These are phyloP conservation scores for Tremella mesenterica DNA, from an alignment of 768 basidiomycete species.

Conservation along the genomic window DNA sequence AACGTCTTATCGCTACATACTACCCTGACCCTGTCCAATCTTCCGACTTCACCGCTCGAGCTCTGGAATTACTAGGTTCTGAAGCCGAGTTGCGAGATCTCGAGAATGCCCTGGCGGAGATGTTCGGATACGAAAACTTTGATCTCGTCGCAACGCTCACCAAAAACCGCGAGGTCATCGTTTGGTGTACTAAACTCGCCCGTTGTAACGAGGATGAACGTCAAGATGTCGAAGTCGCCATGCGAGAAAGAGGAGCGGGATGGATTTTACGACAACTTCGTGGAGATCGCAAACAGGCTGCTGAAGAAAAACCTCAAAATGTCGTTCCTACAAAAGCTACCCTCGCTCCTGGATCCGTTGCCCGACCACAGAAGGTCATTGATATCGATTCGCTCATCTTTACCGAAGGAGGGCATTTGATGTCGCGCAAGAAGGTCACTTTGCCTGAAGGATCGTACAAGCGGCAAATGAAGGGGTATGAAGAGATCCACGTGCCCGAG, in stretches of 20 bases:
- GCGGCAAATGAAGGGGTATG: conserved; percentile 88
- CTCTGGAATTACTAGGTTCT: conserved; percentile 74
- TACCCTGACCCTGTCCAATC: conserved; percentile 93
- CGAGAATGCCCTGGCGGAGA: conserved; percentile 92
- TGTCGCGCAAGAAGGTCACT: conserved; percentile 98
- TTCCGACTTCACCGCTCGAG: conserved; percentile 76
- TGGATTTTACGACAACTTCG: conserved; percentile 87
- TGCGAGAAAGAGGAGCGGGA: conserved; percentile 92
- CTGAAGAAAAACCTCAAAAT: conserved; percentile 56
- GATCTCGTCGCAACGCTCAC: conserved; percentile 80
- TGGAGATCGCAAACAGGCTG: conserved; percentile 62
- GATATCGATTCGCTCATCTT: conserved; percentile 95
- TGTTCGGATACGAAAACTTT: conserved; percentile 79
- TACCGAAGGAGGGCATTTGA: conserved; percentile 86
- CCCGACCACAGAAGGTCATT: conserved; percentile 70
- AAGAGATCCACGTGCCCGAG: conserved; percentile 93
- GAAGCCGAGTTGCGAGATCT: conserved; percentile 82
- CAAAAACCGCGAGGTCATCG: conserved; percentile 89
- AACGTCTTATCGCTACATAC: conserved; percentile 79
- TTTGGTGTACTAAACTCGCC: conserved; percentile 96
- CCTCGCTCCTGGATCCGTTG: conserved; percentile 72
- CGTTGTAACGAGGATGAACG: conserved; percentile 79
- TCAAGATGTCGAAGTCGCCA: conserved; percentile 89
- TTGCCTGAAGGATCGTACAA: conserved; percentile 97
- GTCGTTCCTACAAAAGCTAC: conserved; percentile 72